Conservation (phyloP, 2,329 filamentous ascomycete species). For the Thyridium curvatum region DNA sequence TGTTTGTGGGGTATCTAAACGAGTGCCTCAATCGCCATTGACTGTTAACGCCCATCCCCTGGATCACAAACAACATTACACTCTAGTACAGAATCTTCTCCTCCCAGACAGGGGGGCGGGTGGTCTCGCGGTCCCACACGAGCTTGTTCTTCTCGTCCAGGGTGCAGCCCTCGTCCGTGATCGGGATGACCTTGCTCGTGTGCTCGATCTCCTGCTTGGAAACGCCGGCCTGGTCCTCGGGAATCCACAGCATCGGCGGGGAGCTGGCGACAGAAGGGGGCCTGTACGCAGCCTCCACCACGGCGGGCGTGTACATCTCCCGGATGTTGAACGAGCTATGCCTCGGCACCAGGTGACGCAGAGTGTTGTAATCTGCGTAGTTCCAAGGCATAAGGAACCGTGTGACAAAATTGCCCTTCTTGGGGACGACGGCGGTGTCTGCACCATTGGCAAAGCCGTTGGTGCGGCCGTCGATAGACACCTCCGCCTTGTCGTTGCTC, state of each 20-base stretch:
- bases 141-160: constrained; percentile 61
- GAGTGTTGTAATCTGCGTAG: constrained; percentile 64
- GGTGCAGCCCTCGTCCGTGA: constrained; percentile 71
- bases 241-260: constrained; percentile 77
- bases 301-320: constrained; percentile 54
- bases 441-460: constrained; percentile 17
- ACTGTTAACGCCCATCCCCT: too few species aligned
- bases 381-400: constrained; percentile 75
- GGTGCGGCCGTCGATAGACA: neutral
- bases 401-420: constrained; percentile 51
- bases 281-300: constrained; percentile 64
- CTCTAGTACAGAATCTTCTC: constrained; percentile 25
- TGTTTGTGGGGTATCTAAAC: too few species aligned
- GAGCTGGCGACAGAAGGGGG: constrained; percentile 61
- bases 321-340: constrained; percentile 37
- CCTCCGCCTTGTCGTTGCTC: constrained; percentile 8
- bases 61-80: too few species aligned
- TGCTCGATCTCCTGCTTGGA: constrained; percentile 72
- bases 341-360: constrained; percentile 64
- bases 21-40: too few species aligned
- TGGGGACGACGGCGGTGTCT: constrained; percentile 18
- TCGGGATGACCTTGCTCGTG: constrained; percentile 64
- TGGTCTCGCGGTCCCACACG: constrained; percentile 24
- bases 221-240: constrained; percentile 66
- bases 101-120: constrained; percentile 26